phyloP scores from a whole-genome alignment of 805 yeast species.

The Metschnikowia gruessii region DNA sequence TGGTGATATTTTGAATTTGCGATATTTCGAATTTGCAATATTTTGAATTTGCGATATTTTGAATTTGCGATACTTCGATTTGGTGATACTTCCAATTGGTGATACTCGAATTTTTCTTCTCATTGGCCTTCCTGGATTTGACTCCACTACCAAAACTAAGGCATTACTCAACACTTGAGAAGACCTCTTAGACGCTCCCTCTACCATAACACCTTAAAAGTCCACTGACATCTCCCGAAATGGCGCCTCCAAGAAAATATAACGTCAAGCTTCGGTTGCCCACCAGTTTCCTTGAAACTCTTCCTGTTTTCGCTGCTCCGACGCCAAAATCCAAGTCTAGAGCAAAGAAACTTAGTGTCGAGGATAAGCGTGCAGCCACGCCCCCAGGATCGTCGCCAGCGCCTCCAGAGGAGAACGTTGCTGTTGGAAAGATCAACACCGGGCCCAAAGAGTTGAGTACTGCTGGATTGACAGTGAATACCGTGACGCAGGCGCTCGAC shows the following conservation, averaged over 20 bases:
- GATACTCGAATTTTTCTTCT: too few species aligned
- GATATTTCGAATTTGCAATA: too few species aligned
- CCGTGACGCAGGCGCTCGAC: constrained; percentile 31
- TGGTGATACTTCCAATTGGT: too few species aligned
- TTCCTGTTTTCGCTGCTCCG: constrained; percentile 34
- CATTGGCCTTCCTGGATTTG: too few species aligned
- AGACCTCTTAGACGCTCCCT: too few species aligned
- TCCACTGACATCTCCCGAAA: too few species aligned
- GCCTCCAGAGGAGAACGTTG: constrained; percentile 11
- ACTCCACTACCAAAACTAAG: too few species aligned
- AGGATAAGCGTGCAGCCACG: constrained; percentile 23
- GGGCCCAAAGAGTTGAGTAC: constrained; percentile 42
- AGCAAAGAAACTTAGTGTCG: constrained; percentile 32
- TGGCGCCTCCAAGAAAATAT: constrained; percentile 37
- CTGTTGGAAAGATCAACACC: constrained; percentile 31
- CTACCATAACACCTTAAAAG: too few species aligned
- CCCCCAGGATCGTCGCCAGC: constrained; percentile 29
- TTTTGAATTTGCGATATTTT: too few species aligned
- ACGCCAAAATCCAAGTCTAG: constrained; percentile 29
- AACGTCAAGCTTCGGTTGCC: constrained; percentile 35
- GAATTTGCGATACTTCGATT: too few species aligned
- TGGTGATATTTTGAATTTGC: too few species aligned
- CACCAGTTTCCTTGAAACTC: constrained; percentile 27
- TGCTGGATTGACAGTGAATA: constrained; percentile 39
- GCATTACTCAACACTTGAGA: too few species aligned